Conservation (phyloP, 805 yeast species). For the Teunomyces barrocoloradensis region DNA sequence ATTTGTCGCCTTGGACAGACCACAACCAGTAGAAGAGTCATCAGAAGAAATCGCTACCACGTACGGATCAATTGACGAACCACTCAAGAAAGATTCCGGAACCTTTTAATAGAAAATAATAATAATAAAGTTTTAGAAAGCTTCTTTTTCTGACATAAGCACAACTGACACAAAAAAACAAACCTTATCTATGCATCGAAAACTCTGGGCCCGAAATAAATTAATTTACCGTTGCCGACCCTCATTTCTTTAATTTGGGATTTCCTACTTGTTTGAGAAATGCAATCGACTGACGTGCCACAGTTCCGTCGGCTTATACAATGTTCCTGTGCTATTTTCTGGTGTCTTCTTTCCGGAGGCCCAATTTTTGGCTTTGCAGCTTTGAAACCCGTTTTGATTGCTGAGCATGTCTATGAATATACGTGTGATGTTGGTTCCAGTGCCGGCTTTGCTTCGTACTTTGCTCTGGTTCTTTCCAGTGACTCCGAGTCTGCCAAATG, state of each 20-base stretch:
- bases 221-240: not conserved
- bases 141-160: not conserved
- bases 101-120: not conserved
- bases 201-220: not conserved
- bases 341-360: conserved; percentile 93
- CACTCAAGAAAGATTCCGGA: conserved; percentile 4
- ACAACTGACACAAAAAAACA: not conserved
- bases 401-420: conserved; percentile 72
- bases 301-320: conserved; percentile 23
- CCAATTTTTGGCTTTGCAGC: conserved; percentile 97
- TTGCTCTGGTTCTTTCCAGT: not conserved
- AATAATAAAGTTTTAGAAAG: not conserved
- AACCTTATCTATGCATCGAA: conserved; percentile 3
- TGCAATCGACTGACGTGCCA: conserved; percentile 12
- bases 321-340: conserved; percentile 61
- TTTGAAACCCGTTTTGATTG: conserved; percentile 73
- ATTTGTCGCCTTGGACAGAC: conserved; percentile 47
- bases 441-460: conserved; percentile 5
- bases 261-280: not conserved
- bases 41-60: conserved; percentile 6
- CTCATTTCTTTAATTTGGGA: no score
- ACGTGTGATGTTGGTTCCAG: conserved; percentile 43
- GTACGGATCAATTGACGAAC: conserved; percentile 19
- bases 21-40: conserved; percentile 19
- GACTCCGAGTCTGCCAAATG: conserved; percentile 38